A percentile compares a stretch with the other conserved stretches of the same genome.
Evolutionary conservation across 257 asterid species (phyloP).

Genomic region (Solanum lycopersicoides): DNA sequence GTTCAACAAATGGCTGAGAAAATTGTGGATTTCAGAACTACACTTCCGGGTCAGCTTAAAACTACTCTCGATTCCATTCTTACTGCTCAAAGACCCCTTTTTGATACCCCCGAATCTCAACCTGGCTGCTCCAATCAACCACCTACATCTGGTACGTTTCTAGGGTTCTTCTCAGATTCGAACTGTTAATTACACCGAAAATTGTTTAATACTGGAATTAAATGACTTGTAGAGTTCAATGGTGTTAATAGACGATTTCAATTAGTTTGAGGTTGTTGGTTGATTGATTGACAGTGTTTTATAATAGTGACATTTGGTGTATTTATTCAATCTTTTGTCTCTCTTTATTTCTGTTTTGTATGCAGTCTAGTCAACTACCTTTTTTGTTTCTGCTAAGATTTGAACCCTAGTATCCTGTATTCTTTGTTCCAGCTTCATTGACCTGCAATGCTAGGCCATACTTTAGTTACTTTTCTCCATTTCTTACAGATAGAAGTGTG

Average conservation of each 20-base stretch:
- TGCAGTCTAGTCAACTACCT: background rate
- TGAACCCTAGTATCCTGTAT: background rate
- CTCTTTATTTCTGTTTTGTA: background rate
- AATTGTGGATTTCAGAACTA: conserved; percentile 34
- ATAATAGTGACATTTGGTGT: background rate
- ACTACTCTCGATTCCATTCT: conserved; percentile 40
- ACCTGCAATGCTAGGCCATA: background rate
- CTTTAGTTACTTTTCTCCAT: background rate
- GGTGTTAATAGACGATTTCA: background rate
- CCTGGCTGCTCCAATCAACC: conserved; percentile 10
- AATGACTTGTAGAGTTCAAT: background rate
- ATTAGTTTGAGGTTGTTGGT: background rate
- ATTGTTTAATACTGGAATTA: background rate
- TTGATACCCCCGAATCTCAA: conserved; percentile 14
- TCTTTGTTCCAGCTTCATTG: background rate
- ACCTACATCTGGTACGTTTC: conserved; percentile 19
- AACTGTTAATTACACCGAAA: background rate
- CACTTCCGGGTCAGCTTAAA: conserved; percentile 41
- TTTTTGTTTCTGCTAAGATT: background rate
- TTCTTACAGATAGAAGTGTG: background rate
- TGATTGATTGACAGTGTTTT: background rate
- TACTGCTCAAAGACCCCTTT: conserved; percentile 38
- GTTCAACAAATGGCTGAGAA: conserved; percentile 46
- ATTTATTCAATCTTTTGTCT: background rate
- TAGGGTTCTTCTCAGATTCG: background rate